Conservation (phyloP, 2,329 filamentous ascomycete genomes). For the Didymella glomerata region DNA sequence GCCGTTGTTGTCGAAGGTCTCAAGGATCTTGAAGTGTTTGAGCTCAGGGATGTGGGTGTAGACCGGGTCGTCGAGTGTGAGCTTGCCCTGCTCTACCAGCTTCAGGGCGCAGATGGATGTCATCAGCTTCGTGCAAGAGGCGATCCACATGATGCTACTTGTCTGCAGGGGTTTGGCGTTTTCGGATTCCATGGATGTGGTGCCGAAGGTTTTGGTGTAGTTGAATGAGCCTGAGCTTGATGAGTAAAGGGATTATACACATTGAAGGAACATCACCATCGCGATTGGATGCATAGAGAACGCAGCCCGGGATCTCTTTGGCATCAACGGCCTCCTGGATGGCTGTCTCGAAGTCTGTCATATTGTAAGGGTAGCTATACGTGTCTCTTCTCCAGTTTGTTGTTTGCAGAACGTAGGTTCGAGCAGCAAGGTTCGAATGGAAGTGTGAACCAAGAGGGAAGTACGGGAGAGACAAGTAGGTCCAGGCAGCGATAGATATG, state of each 20-base stretch:
- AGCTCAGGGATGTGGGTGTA: slow-evolving; percentile 48
- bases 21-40: slow-evolving; percentile 36
- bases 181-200: slow-evolving; percentile 28
- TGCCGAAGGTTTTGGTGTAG: slow-evolving; percentile 49
- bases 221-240: slow-evolving; percentile 28
- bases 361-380: neutral
- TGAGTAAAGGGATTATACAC: neutral
- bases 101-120: slow-evolving; percentile 47
- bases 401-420: neutral
- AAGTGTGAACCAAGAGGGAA: neutral
- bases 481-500: neutral
- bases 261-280: slow-evolving; percentile 25
- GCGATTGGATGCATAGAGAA: slow-evolving; percentile 34
- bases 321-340: slow-evolving; percentile 34
- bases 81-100: slow-evolving; percentile 46
- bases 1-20: slow-evolving; percentile 35
- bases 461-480: neutral
- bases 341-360: slow-evolving; percentile 27
- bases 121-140: slow-evolving; percentile 53
- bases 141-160: slow-evolving; percentile 49
- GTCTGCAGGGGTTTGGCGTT: slow-evolving; percentile 9
- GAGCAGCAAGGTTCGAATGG: neutral
- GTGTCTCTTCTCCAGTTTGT: neutral
- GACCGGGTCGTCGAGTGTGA: slow-evolving; percentile 45
- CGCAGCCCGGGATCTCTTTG: slow-evolving; percentile 33